Percentiles rank a stretch among this genome's conserved stretches.
Conservation (phyloP, 192 early-diverging fungal genomes). For the Jimgerdemannia flammicorona region DNA sequence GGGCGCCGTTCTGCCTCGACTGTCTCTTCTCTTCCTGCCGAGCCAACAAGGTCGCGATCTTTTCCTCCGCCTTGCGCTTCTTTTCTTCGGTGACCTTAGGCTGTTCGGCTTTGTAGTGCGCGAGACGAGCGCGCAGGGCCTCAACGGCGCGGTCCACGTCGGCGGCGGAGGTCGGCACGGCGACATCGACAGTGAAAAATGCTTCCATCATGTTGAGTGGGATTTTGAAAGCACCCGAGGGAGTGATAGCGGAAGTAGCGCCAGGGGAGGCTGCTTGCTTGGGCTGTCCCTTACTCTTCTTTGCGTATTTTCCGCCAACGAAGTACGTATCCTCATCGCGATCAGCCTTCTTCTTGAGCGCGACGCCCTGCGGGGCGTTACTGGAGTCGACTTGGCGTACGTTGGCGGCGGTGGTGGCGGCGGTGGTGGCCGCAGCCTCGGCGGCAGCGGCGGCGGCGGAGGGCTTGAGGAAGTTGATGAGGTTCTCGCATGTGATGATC, state of each 20-base stretch:
- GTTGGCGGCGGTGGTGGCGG: slow-evolving; percentile 37
- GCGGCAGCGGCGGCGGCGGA: slow-evolving; percentile 17
- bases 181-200: slow-evolving; percentile 76
- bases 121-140: slow-evolving; percentile 64
- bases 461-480: slow-evolving; percentile 70
- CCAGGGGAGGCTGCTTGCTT: slow-evolving; percentile 36
- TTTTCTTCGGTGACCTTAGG: slow-evolving; percentile 76
- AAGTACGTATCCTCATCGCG: slow-evolving; percentile 76
- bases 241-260: slow-evolving; percentile 19
- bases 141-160: slow-evolving; percentile 70
- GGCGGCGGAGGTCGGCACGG: slow-evolving; percentile 66
- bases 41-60: slow-evolving; percentile 67
- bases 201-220: slow-evolving; percentile 76
- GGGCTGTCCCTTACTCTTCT: slow-evolving; percentile 56
- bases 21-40: slow-evolving; percentile 39
- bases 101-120: slow-evolving; percentile 74
- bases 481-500: slow-evolving; percentile 76
- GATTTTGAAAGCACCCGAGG: slow-evolving; percentile 53
- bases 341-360: slow-evolving; percentile 72
- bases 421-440: slow-evolving; percentile 15
- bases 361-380: slow-evolving; percentile 72
- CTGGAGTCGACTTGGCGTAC: slow-evolving; percentile 55
- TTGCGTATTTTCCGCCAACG: slow-evolving; percentile 56
- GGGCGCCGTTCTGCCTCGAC: slow-evolving; percentile 12
- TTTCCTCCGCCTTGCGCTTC: slow-evolving; percentile 83